phyloP scores from a whole-genome alignment of 768 basidiomycete species.

The Brasilioporus rufonigricans region DNA sequence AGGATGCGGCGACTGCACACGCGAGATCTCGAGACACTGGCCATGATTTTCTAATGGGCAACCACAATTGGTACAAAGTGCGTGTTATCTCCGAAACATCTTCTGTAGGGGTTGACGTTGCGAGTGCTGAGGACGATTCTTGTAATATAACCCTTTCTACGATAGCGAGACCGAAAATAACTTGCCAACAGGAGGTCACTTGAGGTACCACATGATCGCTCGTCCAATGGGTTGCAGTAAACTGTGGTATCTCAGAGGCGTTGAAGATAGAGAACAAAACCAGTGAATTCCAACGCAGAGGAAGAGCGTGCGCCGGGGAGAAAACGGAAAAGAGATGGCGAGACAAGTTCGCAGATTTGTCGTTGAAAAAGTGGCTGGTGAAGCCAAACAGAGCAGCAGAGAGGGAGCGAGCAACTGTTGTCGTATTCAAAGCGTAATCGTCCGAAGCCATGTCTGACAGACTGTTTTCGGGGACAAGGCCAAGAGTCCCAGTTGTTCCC shows the following conservation, averaged over 20 bases:
- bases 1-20: conserved; percentile 37
- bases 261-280: conserved; percentile 36
- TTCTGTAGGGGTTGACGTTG: not conserved
- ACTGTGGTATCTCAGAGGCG: not conserved
- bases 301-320: conserved; percentile 26
- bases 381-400: conserved; percentile 11
- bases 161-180: conserved; percentile 40
- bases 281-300: conserved; percentile 44
- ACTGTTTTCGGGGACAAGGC: not conserved
- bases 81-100: conserved; percentile 28
- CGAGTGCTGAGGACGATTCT: not conserved
- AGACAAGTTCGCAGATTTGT: not conserved
- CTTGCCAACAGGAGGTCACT: conserved; percentile 35
- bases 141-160: conserved; percentile 32
- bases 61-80: conserved; percentile 45
- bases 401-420: conserved; percentile 13
- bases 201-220: conserved; percentile 3
- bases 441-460: not conserved
- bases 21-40: conserved; percentile 32
- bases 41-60: conserved; percentile 16
- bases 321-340: conserved; percentile 23
- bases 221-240: not conserved
- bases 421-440: conserved; percentile 4
- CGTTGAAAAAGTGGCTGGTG: not conserved
- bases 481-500: not conserved